phyloP scores from a whole-genome alignment of 2,329 filamentous ascomycete species.

The Sarocladium kiliense region DNA sequence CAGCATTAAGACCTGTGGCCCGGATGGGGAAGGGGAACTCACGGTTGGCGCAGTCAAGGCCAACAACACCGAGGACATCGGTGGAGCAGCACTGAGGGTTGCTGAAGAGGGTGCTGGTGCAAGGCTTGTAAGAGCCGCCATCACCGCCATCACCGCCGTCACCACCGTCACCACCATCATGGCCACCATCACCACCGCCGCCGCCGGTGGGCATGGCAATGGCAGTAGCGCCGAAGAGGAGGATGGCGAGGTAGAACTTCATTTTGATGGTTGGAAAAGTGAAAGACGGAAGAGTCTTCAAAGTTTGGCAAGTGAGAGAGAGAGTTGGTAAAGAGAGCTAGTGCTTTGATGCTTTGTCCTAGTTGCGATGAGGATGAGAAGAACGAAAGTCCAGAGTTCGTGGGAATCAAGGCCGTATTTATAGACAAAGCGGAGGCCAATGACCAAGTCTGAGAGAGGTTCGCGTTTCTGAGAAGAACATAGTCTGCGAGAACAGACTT shows the following conservation, averaged over 20 bases:
- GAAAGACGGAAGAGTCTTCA: not conserved
- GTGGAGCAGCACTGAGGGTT: slow-evolving; percentile 11
- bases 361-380: slow-evolving; percentile 6
- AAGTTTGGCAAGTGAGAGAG: not conserved
- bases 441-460: not conserved
- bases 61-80: slow-evolving; percentile 10
- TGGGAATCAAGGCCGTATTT: slow-evolving; percentile 4
- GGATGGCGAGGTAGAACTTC: slow-evolving; percentile 6
- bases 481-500: not conserved
- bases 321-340: not conserved
- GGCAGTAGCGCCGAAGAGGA: slow-evolving; percentile 9
- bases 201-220: slow-evolving; percentile 9
- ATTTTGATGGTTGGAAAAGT: slow-evolving; percentile 5
- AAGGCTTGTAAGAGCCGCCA: slow-evolving; percentile 9
- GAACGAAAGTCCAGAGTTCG: not conserved
- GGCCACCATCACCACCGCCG: not conserved
- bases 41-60: slow-evolving; percentile 11
- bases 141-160: slow-evolving; percentile 1
- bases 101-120: slow-evolving; percentile 10
- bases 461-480: not conserved
- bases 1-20: too few relatives aligned
- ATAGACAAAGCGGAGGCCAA: not conserved
- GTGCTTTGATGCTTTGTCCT: slow-evolving; percentile 7
- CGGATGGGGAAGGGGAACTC: too few relatives aligned
- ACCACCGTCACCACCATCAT: not conserved